Evolutionary conservation across 2,329 filamentous ascomycete genomes (phyloP), one percentile per base, ranked within the genome.

Genomic region (Zasmidium cellare): DNA sequence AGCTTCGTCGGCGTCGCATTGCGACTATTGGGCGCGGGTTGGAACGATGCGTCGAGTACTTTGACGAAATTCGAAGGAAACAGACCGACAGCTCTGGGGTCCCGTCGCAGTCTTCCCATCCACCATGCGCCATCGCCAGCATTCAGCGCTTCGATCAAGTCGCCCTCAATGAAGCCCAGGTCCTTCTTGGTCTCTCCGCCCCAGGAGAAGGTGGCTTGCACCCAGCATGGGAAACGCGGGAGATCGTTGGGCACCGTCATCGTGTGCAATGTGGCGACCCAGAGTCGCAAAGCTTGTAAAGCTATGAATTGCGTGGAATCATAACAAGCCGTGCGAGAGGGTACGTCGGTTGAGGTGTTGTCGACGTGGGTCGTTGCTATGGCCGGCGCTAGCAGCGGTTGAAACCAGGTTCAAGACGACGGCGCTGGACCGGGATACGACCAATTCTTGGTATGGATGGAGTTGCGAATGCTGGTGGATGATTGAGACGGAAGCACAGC

Each of bases 61-160:
- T 96, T 86, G 71, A 99, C 94, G 71, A 99, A 99, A 77, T 99
- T 99, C 69, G 92, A 97, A 0, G 94, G 94, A 71, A 99, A 99
- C 19, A 94, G 81, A 54, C 94, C 94, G 69, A 97, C 88, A 69
- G 93, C 92, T 70, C 92, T 87, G 74, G 90, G 88, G 76, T 99
- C 94, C 67, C 94, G 86, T 71, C 88, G 90, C 71, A 99, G 78
- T 63, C 93, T 86, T 49, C 94, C 94, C 77, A 92, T 96, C 94
- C 94, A 99, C 94, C 94, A 99, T 48, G 91, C 92, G 53, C 94
- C 94, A 77, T 99, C 94, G 63, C 94, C 94, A 19, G 94, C 94
- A 74, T 99, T 99, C 53, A 99, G 82, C 71, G 93, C 97, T 84
- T 99, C 94, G 74, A 99, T 99, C 65, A 99, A 77, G 76, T 99